Evolutionary conservation across 805 yeast genomes (phyloP).

Genomic region (Blastobotrys mokoenaii): DNA sequence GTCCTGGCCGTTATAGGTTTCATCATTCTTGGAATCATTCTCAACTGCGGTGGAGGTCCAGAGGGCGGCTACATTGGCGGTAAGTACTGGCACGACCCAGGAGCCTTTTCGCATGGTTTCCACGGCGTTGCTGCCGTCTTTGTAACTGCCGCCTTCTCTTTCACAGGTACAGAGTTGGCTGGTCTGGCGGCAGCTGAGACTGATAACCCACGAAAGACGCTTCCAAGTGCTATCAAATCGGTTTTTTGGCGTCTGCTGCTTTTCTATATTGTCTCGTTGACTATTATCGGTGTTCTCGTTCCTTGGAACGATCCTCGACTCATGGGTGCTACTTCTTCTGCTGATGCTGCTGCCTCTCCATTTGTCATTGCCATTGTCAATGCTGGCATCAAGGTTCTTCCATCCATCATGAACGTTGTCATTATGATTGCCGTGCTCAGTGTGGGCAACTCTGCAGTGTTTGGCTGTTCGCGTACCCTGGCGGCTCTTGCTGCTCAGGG

Average conservation of each 20-base stretch:
- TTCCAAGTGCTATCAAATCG: constrained; percentile 69
- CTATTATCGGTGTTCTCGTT: constrained; percentile 55
- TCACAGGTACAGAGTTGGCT: constrained; percentile 64
- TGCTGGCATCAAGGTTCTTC: constrained; percentile 57
- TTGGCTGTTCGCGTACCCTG: constrained; percentile 58
- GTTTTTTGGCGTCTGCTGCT: constrained; percentile 71
- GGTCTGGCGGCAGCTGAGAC: constrained; percentile 74
- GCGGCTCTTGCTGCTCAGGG: constrained; percentile 58
- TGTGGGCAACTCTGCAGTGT: constrained; percentile 63
- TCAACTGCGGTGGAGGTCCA: constrained; percentile 46
- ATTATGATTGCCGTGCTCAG: constrained; percentile 60
- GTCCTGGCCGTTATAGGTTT: constrained; percentile 51
- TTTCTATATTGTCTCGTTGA: constrained; percentile 54
- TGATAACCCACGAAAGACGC: constrained; percentile 52
- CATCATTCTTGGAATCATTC: constrained; percentile 46
- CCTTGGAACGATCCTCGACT: constrained; percentile 48
- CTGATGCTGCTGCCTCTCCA: constrained; percentile 59
- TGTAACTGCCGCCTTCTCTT: constrained; percentile 68
- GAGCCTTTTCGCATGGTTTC: constrained; percentile 50
- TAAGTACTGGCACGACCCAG: constrained; percentile 42
- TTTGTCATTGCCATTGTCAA: constrained; percentile 58
- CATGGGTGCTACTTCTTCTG: constrained; percentile 39
- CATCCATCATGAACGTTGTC: constrained; percentile 63
- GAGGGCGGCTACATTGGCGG: constrained; percentile 29
- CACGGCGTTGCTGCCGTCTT: constrained; percentile 60